phyloP scores from a whole-genome alignment of 768 basidiomycete species.

The Cantharellus anzutake region DNA sequence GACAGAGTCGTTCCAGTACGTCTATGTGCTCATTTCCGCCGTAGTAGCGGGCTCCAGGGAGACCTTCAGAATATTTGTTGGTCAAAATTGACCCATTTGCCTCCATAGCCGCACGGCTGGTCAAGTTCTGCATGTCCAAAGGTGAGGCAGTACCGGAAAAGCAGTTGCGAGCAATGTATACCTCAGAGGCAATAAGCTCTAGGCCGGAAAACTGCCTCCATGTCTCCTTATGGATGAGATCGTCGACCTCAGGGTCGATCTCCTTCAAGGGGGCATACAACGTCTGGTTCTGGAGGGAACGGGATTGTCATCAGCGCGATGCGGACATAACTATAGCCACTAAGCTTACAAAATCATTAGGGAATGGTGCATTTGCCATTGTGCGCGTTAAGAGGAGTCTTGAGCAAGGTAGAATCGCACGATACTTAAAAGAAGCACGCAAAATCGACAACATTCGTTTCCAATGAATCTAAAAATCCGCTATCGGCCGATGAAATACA shows the following conservation, averaged over 20 bases:
- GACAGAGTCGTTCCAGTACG: slow-evolving; percentile 85
- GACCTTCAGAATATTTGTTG: slow-evolving; percentile 99
- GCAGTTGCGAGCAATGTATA: slow-evolving; percentile 18
- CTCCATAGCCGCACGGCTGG: slow-evolving; percentile 88
- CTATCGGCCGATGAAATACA: too few species aligned
- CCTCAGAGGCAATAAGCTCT: slow-evolving; percentile 98
- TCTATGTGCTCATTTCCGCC: slow-evolving; percentile 97
- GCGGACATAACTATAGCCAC: background rate
- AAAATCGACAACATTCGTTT: too few species aligned
- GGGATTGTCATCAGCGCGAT: background rate
- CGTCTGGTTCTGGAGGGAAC: slow-evolving; percentile 53
- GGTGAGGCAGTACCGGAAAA: background rate
- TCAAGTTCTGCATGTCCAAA: slow-evolving; percentile 54
- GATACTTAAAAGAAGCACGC: too few species aligned
- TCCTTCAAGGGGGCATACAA: slow-evolving; percentile 78
- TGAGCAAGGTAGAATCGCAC: background rate
- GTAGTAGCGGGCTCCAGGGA: slow-evolving; percentile 92
- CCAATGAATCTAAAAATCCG: too few species aligned
- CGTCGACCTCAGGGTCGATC: slow-evolving; percentile 86
- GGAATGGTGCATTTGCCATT: slow-evolving; percentile 8
- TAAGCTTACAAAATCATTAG: slow-evolving; percentile 7
- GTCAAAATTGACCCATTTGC: slow-evolving; percentile 97
- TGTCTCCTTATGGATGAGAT: slow-evolving; percentile 97
- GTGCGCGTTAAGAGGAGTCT: background rate
- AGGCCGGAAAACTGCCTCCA: slow-evolving; percentile 96